Conservation (phyloP, 2,329 filamentous ascomycete genomes). For the Coleophoma cylindrospora region DNA sequence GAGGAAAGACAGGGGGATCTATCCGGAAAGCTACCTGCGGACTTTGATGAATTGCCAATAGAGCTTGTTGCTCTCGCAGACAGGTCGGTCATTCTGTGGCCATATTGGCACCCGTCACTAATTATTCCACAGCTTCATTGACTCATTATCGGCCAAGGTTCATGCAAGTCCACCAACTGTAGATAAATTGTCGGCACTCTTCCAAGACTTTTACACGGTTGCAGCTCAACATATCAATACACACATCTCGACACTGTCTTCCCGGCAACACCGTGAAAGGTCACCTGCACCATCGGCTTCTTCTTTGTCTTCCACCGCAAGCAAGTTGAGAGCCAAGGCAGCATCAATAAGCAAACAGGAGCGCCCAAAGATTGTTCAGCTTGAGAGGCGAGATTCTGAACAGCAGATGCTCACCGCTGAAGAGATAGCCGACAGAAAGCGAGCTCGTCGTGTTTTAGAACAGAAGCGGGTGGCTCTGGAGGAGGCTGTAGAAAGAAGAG, state of each 20-base stretch:
- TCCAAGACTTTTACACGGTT: constrained; percentile 88
- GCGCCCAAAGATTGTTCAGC: constrained; percentile 34
- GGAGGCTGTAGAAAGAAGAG: constrained; percentile 82
- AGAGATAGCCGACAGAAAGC: constrained; percentile 77
- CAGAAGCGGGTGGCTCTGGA: constrained; percentile 73
- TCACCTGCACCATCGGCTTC: constrained; percentile 51
- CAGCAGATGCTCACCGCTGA: constrained; percentile 89
- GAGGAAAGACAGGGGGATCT: constrained; percentile 11
- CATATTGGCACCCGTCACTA: constrained; percentile 10
- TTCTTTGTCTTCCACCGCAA: constrained; percentile 50
- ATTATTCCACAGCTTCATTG: constrained; percentile 66
- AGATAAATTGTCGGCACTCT: constrained; percentile 76
- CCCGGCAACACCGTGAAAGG: constrained; percentile 64
- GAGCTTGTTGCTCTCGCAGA: constrained; percentile 89
- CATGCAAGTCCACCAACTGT: constrained; percentile 79
- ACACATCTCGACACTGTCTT: constrained; percentile 76
- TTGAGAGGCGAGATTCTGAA: constrained; percentile 33
- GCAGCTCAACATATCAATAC: constrained; percentile 80
- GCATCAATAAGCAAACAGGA: constrained; percentile 47
- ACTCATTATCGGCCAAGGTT: constrained; percentile 81
- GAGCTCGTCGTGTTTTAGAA: constrained; percentile 72
- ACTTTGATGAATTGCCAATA: constrained; percentile 86
- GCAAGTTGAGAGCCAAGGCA: constrained; percentile 50
- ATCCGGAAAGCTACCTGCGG: constrained; percentile 28
- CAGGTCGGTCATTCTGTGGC: constrained; percentile 46